Evolutionary conservation across 106 monocot genomes (phyloP).

Genomic region (Dioscorea zingiberensis): DNA sequence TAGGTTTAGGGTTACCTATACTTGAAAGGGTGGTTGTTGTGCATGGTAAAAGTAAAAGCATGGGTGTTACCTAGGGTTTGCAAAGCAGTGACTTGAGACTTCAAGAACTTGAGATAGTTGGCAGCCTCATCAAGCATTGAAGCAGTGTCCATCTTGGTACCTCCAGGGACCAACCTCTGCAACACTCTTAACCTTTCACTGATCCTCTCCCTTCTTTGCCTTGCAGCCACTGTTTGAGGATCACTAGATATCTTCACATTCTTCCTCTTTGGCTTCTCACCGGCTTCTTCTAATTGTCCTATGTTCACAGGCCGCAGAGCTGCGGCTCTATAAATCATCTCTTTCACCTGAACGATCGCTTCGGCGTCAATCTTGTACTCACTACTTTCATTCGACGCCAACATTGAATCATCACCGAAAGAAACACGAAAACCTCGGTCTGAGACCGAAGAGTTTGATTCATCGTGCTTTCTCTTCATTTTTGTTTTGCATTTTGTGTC

Average conservation of each 20-base stretch:
- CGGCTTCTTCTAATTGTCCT: constrained; percentile 13
- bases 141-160: constrained; percentile 85
- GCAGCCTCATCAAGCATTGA: constrained; percentile 91
- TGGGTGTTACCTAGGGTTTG: constrained; percentile 24
- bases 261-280: constrained; percentile 53
- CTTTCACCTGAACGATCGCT: constrained; percentile 66
- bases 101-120: constrained; percentile 83
- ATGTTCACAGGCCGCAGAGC: constrained; percentile 55
- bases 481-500: background rate
- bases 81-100: constrained; percentile 52
- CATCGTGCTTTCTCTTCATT: background rate
- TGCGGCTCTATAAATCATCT: constrained; percentile 82
- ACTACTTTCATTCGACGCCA: constrained; percentile 16
- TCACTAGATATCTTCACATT: constrained; percentile 82
- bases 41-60: too few relatives aligned
- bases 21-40: too few relatives aligned
- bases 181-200: constrained; percentile 64
- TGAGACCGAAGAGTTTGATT: background rate
- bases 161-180: constrained; percentile 67
- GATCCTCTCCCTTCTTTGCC: constrained; percentile 69
- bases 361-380: constrained; percentile 46
- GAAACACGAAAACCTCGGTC: constrained; percentile 23
- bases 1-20: too few relatives aligned
- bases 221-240: constrained; percentile 79
- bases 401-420: constrained; percentile 21